Conservation (phyloP, 208 protist species). For the Acanthamoeba healyi region DNA sequence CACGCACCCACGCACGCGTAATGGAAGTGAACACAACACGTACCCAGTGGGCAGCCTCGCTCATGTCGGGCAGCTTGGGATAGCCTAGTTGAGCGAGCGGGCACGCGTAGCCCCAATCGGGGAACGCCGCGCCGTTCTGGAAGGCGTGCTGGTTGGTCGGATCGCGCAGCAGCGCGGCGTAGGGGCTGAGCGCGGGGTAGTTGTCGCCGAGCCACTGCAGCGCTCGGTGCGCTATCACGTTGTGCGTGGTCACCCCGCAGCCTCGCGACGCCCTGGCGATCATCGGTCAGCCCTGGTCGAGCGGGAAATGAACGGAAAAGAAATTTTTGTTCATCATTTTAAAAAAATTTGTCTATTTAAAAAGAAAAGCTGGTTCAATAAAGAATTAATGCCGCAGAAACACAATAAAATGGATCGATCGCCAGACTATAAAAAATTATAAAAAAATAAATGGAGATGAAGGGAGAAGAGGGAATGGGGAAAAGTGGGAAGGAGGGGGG, state of each 20-base stretch:
- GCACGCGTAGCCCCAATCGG: constrained; percentile 73
- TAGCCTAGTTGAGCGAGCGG: neutral
- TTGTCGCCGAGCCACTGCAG: neutral
- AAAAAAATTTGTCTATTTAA: neutral
- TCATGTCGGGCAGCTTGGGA: constrained; percentile 56
- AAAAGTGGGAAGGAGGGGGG: neutral
- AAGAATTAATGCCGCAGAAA: neutral
- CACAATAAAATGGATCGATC: neutral
- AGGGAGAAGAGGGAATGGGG: neutral
- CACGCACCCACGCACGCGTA: neutral
- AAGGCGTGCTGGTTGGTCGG: constrained; percentile 41
- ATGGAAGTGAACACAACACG: neutral
- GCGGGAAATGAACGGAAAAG: too few species aligned
- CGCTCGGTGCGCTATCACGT: constrained; percentile 43
- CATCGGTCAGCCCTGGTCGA: too few species aligned
- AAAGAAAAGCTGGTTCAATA: neutral
- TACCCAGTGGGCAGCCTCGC: constrained; percentile 69
- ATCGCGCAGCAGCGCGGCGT: neutral
- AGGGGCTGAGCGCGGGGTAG: neutral
- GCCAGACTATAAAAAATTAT: neutral
- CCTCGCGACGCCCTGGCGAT: neutral
- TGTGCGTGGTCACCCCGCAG: constrained; percentile 66
- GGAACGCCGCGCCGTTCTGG: constrained; percentile 70
- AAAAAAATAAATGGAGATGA: neutral
- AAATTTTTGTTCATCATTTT: neutral